Evolutionary conservation across 1,284 basidiomycete species (phyloP).

Genomic region (Leccinum griseonigrum): DNA sequence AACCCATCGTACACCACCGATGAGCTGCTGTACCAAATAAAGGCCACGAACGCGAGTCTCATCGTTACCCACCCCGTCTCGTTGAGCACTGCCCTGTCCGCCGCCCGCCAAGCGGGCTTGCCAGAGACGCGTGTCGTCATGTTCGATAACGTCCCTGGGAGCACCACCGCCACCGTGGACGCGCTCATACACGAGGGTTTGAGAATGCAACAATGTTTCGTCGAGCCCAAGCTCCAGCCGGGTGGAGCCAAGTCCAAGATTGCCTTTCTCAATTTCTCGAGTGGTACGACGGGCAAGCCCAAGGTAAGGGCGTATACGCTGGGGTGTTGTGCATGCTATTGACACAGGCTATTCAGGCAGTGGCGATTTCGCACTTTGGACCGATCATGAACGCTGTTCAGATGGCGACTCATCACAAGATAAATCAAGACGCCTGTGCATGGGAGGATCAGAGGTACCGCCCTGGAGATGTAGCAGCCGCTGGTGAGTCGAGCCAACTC

Average conservation of each 20-base stretch:
- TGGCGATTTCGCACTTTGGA: conserved; percentile 60
- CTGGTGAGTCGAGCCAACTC: conserved; percentile 37
- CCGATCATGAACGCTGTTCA: conserved; percentile 61
- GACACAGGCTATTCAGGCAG: conserved; percentile 41
- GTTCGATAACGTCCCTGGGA: conserved; percentile 38
- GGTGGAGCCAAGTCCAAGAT: conserved; percentile 71
- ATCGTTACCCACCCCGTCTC: conserved; percentile 59
- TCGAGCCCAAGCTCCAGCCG: conserved; percentile 44
- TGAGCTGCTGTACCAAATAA: conserved; percentile 66
- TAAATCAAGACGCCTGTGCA: conserved; percentile 38
- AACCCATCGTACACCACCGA: conserved; percentile 68
- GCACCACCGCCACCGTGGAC: conserved; percentile 33
- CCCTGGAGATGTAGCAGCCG: conserved; percentile 54
- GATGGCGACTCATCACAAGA: conserved; percentile 45
- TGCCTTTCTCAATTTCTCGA: conserved; percentile 74
- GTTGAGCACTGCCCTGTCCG: conserved; percentile 49
- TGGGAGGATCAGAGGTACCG: conserved; percentile 43
- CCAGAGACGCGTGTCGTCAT: conserved; percentile 50
- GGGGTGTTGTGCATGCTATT: neutral
- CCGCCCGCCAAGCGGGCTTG: conserved; percentile 53
- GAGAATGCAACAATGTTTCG: conserved; percentile 31
- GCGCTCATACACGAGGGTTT: conserved; percentile 41
- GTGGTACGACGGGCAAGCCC: conserved; percentile 65
- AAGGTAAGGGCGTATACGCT: conserved; percentile 40
- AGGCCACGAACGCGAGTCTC: conserved; percentile 52